Evolutionary conservation across 2,329 filamentous ascomycete species (phyloP), one percentile per base, ranked within the genome.

Genomic region (Pseudogymnoascus sp.): DNA sequence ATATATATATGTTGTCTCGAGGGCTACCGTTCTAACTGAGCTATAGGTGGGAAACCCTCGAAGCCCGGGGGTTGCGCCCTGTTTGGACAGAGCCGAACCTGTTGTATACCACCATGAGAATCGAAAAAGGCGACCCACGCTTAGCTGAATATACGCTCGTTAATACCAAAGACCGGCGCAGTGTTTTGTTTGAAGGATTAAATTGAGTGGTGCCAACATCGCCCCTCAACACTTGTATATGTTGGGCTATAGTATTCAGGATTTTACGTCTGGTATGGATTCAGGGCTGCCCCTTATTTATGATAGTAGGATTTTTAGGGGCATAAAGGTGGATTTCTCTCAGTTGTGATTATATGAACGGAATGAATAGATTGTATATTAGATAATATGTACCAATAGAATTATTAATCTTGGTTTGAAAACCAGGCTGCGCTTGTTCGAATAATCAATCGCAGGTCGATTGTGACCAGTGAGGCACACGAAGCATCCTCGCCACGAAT

Each of bases 141-240:
- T 62, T 69, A 35, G 66, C 69, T 23, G 67, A 71, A 58, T 71
- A 71, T 65, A 69, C 70, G n/a, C 69, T 65, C 64, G 62, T 71
- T 8, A 71, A 71, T 64, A 61, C 45, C 33, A 69, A 61, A 40
- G 70, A 71, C 64, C 59, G 64, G 52, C 67, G 63, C 28, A 71
- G 35, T 31, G 35, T 40, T 38, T 21, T 60, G 16, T 41, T 60
- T 60, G 14, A 43, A 41, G 35, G 21, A 9, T 60, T 43, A 6
- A 43, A 43, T 18, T 38, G 25, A 60, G 11, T 5, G 38, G 9
- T 25, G 7, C n/a, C 12, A 31, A 35, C 41, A 11, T 5, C 4
- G n/a, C 9, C 5, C 7, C 28, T 3, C 11, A 21, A 14, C 16
- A 21, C 16, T 18, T 5, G 8, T 18, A 55, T 33, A 55, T 52